Evolutionary conservation across 208 protist genomes (phyloP).

Genomic region (Acanthamoeba triangularis): DNA sequence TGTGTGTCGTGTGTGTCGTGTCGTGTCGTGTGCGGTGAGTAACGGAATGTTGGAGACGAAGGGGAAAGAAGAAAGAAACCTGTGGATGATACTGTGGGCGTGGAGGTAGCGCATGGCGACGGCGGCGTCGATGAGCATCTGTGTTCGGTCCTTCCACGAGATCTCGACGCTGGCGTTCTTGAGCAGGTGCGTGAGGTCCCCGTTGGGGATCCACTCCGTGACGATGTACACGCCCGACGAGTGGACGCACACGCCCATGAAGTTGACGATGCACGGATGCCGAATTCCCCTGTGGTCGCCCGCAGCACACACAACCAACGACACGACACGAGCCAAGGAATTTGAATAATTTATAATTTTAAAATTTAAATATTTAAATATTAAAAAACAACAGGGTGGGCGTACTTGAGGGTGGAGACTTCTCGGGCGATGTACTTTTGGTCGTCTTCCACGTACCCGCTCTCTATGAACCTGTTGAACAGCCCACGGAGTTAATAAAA

Average conservation of each 20-base stretch:
- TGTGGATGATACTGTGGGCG: constrained; percentile 66
- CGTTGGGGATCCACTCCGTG: constrained; percentile 65
- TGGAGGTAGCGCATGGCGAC: constrained; percentile 60
- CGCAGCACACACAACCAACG: too few species aligned
- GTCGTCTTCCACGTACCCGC: constrained; percentile 32
- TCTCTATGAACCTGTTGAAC: constrained; percentile 37
- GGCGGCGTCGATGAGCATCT: constrained; percentile 39
- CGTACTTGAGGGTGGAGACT: constrained; percentile 44
- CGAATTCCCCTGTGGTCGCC: constrained; percentile 22
- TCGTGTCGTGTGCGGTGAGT: background rate
- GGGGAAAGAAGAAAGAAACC: background rate
- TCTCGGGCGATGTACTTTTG: constrained; percentile 57
- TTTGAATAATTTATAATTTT: background rate
- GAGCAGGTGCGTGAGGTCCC: constrained; percentile 47
- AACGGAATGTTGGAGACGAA: background rate
- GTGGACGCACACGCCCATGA: constrained; percentile 58
- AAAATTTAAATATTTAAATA: background rate
- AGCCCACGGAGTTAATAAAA: background rate
- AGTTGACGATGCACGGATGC: constrained; percentile 51
- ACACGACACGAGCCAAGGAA: background rate
- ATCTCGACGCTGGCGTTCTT: constrained; percentile 3
- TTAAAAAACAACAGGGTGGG: background rate
- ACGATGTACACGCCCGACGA: constrained; percentile 65
- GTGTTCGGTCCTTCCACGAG: constrained; percentile 29
- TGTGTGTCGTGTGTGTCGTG: too few species aligned